phyloP scores from a whole-genome alignment of 192 early-diverging fungal genomes.

The Coemansia sp. region DNA sequence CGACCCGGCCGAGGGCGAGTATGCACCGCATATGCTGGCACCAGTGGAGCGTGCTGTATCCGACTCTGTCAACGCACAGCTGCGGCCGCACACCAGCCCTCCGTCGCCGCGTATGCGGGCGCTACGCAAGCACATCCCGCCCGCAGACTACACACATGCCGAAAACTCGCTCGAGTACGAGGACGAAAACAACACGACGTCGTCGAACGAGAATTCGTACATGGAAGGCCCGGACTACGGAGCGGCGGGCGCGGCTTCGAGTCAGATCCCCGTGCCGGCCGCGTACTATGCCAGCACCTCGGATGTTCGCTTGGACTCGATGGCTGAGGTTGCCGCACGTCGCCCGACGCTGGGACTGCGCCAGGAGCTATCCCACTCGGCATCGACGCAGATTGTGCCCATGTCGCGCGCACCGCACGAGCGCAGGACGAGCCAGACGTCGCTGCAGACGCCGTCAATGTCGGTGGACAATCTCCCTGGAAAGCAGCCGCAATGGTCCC shows the following conservation, averaged over 20 bases:
- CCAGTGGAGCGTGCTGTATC: slow-evolving; percentile 31
- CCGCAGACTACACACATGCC: not conserved
- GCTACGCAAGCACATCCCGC: slow-evolving; percentile 4
- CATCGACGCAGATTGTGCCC: slow-evolving; percentile 4
- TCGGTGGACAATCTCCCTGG: slow-evolving; percentile 23
- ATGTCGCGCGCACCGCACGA: slow-evolving; percentile 3
- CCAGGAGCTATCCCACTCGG: slow-evolving; percentile 6
- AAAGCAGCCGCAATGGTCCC: slow-evolving; percentile 1
- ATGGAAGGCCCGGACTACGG: slow-evolving; percentile 17
- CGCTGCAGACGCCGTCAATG: slow-evolving; percentile 11
- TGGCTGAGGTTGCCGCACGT: slow-evolving; percentile 18
- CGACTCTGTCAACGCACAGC: slow-evolving; percentile 16
- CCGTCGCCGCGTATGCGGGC: slow-evolving; percentile 33
- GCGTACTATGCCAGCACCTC: slow-evolving; percentile 27
- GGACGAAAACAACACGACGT: slow-evolving; percentile 12
- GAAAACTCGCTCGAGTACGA: slow-evolving; percentile 16
- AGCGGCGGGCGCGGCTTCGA: not conserved
- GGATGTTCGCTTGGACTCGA: slow-evolving; percentile 27
- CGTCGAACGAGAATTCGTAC: slow-evolving; percentile 18
- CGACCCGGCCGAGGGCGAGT: slow-evolving; percentile 12
- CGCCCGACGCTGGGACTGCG: slow-evolving; percentile 39
- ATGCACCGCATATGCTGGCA: slow-evolving; percentile 4
- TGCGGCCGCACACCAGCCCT: slow-evolving; percentile 39
- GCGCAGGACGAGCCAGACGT: slow-evolving; percentile 12
- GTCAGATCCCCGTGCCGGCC: slow-evolving; percentile 11